These are phyloP conservation scores for Nematodospora anomalae DNA, from an alignment of 1,139 yeast species.

Conservation along the genomic window DNA sequence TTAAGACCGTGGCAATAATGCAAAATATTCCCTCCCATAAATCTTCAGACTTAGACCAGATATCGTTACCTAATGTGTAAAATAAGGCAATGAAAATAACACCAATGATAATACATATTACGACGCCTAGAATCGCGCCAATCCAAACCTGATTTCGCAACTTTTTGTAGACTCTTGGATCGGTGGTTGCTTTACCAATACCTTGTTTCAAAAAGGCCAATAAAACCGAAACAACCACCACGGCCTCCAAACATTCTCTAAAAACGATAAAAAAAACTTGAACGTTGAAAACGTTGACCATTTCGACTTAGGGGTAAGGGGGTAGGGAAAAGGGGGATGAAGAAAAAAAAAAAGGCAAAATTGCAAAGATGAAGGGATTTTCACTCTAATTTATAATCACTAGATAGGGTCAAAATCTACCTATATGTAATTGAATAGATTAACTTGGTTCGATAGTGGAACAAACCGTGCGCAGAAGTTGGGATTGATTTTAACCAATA, in stretches of 20 bases:
- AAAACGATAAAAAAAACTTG: slow-evolving; percentile 75
- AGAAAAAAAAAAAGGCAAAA: not conserved
- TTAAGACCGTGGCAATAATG: slow-evolving; percentile 73
- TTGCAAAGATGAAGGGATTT: not conserved
- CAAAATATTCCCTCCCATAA: slow-evolving; percentile 87
- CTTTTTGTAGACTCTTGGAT: slow-evolving; percentile 52
- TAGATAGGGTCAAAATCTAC: too few species aligned
- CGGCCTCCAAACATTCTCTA: slow-evolving; percentile 85
- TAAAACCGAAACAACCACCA: slow-evolving; percentile 79
- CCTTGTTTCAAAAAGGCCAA: slow-evolving; percentile 84
- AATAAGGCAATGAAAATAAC: slow-evolving; percentile 79
- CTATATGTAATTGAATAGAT: too few species aligned
- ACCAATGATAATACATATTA: slow-evolving; percentile 72
- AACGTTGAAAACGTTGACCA: slow-evolving; percentile 49
- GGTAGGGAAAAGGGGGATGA: not conserved
- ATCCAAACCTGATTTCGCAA: slow-evolving; percentile 72
- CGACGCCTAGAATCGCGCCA: slow-evolving; percentile 67
- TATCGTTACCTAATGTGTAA: slow-evolving; percentile 70
- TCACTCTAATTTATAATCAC: not conserved
- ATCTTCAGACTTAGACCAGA: slow-evolving; percentile 82
- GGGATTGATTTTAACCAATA: too few species aligned
- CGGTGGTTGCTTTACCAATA: slow-evolving; percentile 50
- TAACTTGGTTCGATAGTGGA: too few species aligned
- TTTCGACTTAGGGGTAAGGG: slow-evolving; percentile 10
- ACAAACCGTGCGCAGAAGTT: too few species aligned